These are phyloP conservation scores for Dioszegia aurantiaca DNA, from an alignment of 768 basidiomycete species.

Conservation along the genomic window DNA sequence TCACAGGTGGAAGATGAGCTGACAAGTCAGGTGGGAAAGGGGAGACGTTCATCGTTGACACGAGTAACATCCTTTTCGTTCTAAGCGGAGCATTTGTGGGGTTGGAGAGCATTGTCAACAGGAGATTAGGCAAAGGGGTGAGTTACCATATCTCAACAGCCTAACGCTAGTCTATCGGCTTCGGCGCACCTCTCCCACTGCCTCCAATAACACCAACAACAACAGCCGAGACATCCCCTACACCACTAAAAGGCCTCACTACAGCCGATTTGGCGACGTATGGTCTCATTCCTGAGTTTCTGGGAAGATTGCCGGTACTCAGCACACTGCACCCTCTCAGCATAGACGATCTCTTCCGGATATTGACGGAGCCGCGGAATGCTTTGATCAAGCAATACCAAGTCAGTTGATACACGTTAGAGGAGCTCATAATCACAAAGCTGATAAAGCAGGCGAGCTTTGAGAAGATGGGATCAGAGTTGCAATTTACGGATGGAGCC, in stretches of 20 bases:
- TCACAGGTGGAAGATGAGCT: not conserved
- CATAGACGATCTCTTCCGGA: constrained; percentile 76
- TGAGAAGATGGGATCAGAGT: constrained; percentile 76
- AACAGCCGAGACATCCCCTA: not conserved
- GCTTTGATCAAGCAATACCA: constrained; percentile 82
- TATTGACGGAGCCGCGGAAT: constrained; percentile 87
- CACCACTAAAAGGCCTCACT: constrained; percentile 33
- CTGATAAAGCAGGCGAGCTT: constrained; percentile 63
- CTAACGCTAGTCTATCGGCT: constrained; percentile 75
- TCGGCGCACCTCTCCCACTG: constrained; percentile 60
- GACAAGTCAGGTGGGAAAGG: constrained; percentile 39
- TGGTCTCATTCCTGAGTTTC: constrained; percentile 94
- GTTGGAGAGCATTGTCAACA: constrained; percentile 73
- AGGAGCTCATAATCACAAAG: not conserved
- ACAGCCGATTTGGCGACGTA: constrained; percentile 74
- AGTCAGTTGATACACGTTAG: not conserved
- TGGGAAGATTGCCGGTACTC: constrained; percentile 87
- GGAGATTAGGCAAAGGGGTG: constrained; percentile 79
- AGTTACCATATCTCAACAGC: constrained; percentile 42
- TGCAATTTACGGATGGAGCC: constrained; percentile 78
- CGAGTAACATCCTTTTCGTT: constrained; percentile 86
- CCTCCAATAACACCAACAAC: constrained; percentile 14
- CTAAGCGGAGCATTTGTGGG: constrained; percentile 94
- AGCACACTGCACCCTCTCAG: constrained; percentile 71
- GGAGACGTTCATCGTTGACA: constrained; percentile 50